These are phyloP conservation scores for Stereum hirsutum DNA, from an alignment of 1,284 basidiomycete genomes.

Conservation along the genomic window DNA sequence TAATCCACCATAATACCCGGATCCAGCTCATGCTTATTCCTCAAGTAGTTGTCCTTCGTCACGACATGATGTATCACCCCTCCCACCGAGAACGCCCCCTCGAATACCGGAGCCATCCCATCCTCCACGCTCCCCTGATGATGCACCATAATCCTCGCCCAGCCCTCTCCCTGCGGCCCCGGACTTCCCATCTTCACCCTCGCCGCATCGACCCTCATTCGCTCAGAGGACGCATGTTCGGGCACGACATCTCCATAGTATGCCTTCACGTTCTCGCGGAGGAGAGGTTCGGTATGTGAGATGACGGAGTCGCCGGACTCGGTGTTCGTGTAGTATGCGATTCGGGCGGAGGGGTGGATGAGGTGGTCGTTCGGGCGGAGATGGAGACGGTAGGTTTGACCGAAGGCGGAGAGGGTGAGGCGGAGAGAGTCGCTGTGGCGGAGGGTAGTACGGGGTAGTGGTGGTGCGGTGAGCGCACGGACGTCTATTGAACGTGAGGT, in stretches of 20 bases:
- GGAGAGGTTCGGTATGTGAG: conserved; percentile 39
- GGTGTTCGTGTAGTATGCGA: conserved; percentile 46
- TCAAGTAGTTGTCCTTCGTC: conserved; percentile 64
- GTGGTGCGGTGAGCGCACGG: conserved; percentile 24
- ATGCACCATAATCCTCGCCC: conserved; percentile 66
- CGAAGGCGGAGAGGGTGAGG: conserved; percentile 54
- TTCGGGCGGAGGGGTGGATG: conserved; percentile 66
- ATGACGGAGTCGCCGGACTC: conserved; percentile 37
- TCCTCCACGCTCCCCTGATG: conserved; percentile 44
- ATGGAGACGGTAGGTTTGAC: conserved; percentile 55
- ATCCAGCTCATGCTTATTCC: conserved; percentile 49
- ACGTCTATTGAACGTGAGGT: conserved; percentile 21
- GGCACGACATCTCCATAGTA: conserved; percentile 67
- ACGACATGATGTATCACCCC: conserved; percentile 70
- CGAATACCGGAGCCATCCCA: conserved; percentile 49
- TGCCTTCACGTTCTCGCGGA: conserved; percentile 46
- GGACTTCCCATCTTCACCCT: conserved; percentile 34
- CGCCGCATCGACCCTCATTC: conserved; percentile 53
- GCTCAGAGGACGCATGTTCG: conserved; percentile 33
- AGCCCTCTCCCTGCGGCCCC: conserved; percentile 42
- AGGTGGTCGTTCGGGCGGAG: conserved; percentile 69
- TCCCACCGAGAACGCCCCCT: conserved; percentile 67
- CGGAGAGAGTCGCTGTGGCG: conserved; percentile 58
- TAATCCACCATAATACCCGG: conserved; percentile 32
- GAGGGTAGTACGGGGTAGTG: conserved; percentile 30